A percentile compares a stretch with the other conserved stretches of the same genome.
These are phyloP conservation scores for Carex scoparia DNA, from an alignment of 176 grass and related monocot genomes.

Conservation along the genomic window DNA sequence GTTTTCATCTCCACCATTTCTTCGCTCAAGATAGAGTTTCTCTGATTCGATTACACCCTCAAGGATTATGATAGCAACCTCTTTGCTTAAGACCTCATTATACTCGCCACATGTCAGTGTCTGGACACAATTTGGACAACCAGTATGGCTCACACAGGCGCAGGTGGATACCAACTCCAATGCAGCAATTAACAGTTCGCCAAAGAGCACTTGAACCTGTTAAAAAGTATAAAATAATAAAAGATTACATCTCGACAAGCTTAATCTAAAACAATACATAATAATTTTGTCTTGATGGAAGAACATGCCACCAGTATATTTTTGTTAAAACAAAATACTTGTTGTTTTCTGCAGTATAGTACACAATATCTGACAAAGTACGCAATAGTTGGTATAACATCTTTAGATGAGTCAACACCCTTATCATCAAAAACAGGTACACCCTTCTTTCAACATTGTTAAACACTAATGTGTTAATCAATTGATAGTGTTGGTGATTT, in stretches of 20 bases:
- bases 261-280: not conserved
- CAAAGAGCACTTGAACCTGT: constrained; percentile 58
- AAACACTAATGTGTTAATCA: constrained; percentile 12
- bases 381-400: not conserved
- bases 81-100: constrained; percentile 76
- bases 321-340: not conserved
- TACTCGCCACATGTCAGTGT: constrained; percentile 73
- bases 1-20: not conserved
- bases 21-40: constrained; percentile 38
- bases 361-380: not conserved
- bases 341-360: not conserved
- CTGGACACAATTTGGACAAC: constrained; percentile 86
- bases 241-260: not conserved
- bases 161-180: constrained; percentile 66
- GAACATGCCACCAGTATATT: not conserved
- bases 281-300: not conserved
- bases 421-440: not conserved
- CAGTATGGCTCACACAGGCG: constrained; percentile 35
- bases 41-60: constrained; percentile 62
- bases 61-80: constrained; percentile 63
- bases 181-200: constrained; percentile 60
- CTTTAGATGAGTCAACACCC: not conserved
- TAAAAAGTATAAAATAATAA: constrained; percentile 5
- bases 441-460: not conserved
- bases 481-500: not conserved